A percentile compares a stretch with the other conserved stretches of the same genome.
These are phyloP conservation scores for Manihot esculenta DNA, from an alignment of 441 rosid genomes.

Conservation along the genomic window DNA sequence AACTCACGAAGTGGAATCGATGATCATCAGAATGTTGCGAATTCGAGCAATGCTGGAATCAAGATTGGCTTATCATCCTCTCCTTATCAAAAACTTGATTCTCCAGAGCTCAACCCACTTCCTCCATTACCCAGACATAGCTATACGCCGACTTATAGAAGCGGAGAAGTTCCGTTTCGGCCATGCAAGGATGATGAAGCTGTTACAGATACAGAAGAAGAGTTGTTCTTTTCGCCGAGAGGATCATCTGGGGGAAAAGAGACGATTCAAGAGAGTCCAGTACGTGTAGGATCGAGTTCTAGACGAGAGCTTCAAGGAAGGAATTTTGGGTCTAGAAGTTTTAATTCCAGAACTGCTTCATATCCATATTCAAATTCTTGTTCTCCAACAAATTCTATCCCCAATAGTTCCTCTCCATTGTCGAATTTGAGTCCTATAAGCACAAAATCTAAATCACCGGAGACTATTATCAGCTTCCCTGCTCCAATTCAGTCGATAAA, in stretches of 20 bases:
- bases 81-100: slow-evolving; percentile 53
- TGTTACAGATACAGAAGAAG: slow-evolving; percentile 48
- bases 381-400: slow-evolving; percentile 52
- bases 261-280: slow-evolving; percentile 33
- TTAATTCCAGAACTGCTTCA: slow-evolving; percentile 55
- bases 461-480: slow-evolving; percentile 29
- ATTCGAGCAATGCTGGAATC: slow-evolving; percentile 37
- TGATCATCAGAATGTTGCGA: slow-evolving; percentile 29
- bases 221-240: slow-evolving; percentile 84
- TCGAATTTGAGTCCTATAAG: slow-evolving; percentile 38
- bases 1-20: slow-evolving; percentile 42
- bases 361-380: slow-evolving; percentile 52
- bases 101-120: slow-evolving; percentile 80
- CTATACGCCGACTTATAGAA: slow-evolving; percentile 35
- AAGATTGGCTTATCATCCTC: slow-evolving; percentile 49
- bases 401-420: slow-evolving; percentile 38
- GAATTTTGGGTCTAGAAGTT: slow-evolving; percentile 49
- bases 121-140: slow-evolving; percentile 68
- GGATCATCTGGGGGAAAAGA: slow-evolving; percentile 60
- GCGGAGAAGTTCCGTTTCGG: slow-evolving; percentile 37
- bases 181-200: slow-evolving; percentile 36
- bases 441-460: slow-evolving; percentile 46
- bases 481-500: slow-evolving; percentile 26
- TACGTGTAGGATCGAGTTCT: slow-evolving; percentile 37
- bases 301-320: slow-evolving; percentile 44